These are phyloP conservation scores for Vaccinium darrowii DNA, from an alignment of 148 eudicot species.

Conservation along the genomic window DNA sequence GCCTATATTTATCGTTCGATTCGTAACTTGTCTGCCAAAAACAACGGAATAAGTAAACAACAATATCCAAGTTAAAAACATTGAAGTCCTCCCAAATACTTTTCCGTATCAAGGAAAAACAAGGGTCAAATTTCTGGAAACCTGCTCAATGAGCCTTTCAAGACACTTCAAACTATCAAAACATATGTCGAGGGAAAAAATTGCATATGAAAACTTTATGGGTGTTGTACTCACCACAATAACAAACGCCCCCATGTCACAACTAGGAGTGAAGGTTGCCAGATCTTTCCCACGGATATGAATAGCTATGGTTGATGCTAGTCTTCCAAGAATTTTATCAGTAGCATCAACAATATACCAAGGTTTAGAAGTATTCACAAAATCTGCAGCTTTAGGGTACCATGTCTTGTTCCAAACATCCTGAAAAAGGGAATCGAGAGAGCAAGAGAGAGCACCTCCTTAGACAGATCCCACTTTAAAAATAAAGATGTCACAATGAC, in stretches of 20 bases:
- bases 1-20: not conserved
- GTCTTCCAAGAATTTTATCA: conserved; percentile 84
- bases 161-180: not conserved
- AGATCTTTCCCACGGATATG: conserved; percentile 89
- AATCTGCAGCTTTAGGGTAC: conserved; percentile 93
- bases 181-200: not conserved
- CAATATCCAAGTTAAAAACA: not conserved
- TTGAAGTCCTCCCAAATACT: not conserved
- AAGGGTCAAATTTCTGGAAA: not conserved
- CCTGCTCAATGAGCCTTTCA: not conserved
- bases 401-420: conserved; percentile 95
- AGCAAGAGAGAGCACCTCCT: not conserved
- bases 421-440: conserved; percentile 30
- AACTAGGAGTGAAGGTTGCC: conserved; percentile 89
- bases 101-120: not conserved
- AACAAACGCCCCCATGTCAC: conserved; percentile 97
- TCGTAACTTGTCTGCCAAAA: not conserved
- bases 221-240: conserved; percentile 69
- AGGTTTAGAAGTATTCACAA: conserved; percentile 68
- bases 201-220: not conserved
- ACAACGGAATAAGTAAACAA: not conserved
- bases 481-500: not conserved
- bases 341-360: conserved; percentile 97
- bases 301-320: conserved; percentile 84
- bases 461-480: not conserved